These are phyloP conservation scores for Crithidia thermophila DNA, from an alignment of 208 protist species.

Conservation along the genomic window DNA sequence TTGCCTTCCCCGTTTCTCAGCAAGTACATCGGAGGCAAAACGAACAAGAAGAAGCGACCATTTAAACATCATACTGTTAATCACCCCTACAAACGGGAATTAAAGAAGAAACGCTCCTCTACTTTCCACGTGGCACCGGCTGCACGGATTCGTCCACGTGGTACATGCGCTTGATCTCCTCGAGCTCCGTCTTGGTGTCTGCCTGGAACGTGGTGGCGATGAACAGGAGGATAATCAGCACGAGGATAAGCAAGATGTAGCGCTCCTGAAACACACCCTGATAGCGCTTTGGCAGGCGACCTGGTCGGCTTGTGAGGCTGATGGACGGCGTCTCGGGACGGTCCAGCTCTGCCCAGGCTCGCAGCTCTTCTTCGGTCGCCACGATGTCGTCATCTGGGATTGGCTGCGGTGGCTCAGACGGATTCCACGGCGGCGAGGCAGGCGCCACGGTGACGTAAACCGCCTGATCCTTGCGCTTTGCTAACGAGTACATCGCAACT, in stretches of 20 bases:
- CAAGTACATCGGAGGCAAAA: too few species aligned
- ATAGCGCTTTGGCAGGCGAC: conserved; percentile 19
- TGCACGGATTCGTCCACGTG: conserved; percentile 13
- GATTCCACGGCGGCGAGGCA: conserved; percentile 5
- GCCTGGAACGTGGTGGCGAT: conserved; percentile 23
- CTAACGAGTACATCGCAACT: conserved; percentile 11
- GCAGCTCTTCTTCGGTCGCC: conserved; percentile 26
- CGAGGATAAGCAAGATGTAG: conserved; percentile 17
- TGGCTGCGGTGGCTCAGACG: not conserved
- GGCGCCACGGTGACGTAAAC: not conserved
- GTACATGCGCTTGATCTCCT: conserved; percentile 37
- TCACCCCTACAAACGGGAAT: too few species aligned
- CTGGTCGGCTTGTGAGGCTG: not conserved
- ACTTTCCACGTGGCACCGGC: not conserved
- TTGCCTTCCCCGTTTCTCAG: too few species aligned
- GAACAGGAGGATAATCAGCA: conserved; percentile 22
- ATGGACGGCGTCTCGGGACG: conserved; percentile 18
- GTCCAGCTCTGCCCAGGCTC: conserved; percentile 28
- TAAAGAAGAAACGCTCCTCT: not conserved
- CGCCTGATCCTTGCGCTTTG: conserved; percentile 31
- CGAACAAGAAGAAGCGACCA: too few species aligned
- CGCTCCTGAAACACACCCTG: conserved; percentile 31
- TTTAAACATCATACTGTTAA: too few species aligned
- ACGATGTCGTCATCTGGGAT: conserved; percentile 27
- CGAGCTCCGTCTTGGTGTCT: conserved; percentile 29